phyloP scores from a whole-genome alignment of 2,329 filamentous ascomycete species.

The Periconia sp. region DNA sequence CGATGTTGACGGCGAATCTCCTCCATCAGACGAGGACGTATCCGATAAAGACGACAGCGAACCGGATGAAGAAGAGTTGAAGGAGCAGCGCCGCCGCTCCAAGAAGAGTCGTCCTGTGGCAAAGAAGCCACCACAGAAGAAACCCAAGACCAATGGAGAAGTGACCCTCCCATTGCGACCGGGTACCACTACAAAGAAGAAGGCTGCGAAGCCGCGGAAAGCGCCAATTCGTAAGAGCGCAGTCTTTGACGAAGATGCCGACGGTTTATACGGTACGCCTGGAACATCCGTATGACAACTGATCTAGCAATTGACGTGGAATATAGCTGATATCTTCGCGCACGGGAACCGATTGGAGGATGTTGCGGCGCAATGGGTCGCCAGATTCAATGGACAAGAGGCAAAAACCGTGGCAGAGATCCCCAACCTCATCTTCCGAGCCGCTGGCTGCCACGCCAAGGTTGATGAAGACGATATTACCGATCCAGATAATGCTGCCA shows the following conservation, averaged over 20 bases:
- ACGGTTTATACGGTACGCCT: conserved; percentile 57
- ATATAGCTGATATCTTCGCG: conserved; percentile 61
- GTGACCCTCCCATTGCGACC: conserved; percentile 59
- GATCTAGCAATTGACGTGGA: conserved; percentile 21
- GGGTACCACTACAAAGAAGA: conserved; percentile 42
- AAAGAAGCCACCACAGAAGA: conserved; percentile 50
- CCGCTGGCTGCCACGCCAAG: conserved; percentile 78
- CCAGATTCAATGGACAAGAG: conserved; percentile 58
- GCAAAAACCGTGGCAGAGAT: conserved; percentile 58
- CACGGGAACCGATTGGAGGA: conserved; percentile 57
- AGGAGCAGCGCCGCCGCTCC: conserved; percentile 34
- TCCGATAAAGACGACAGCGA: conserved; percentile 40
- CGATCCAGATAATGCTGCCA: conserved; percentile 83
- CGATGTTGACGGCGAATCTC: conserved; percentile 30
- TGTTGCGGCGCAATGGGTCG: conserved; percentile 60
- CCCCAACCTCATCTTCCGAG: conserved; percentile 63
- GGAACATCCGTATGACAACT: background rate
- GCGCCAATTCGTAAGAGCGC: conserved; percentile 55
- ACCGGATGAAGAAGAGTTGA: conserved; percentile 44
- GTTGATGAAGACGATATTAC: conserved; percentile 82
- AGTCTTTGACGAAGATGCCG: conserved; percentile 53
- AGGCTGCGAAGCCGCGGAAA: conserved; percentile 48
- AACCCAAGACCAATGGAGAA: conserved; percentile 58
- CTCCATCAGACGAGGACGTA: conserved; percentile 29
- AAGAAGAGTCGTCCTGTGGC: conserved; percentile 29